Base-by-base conservation (phyloP, 2,329 filamentous ascomycete species). In the Delphinella strobiligena region DNA sequence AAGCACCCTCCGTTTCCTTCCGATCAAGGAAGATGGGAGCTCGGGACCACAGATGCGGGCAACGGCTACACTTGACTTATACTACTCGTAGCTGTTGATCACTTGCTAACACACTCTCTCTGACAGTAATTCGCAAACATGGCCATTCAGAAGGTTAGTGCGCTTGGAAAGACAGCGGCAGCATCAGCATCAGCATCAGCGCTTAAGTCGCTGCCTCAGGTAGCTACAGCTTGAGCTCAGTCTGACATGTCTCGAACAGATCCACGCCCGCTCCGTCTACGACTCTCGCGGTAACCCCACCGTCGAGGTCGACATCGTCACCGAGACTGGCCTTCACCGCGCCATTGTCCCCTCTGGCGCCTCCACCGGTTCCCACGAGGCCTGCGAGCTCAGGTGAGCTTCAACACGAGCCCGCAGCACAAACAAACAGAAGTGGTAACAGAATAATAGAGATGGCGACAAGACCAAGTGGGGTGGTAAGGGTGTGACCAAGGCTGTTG, bases 241-340 rank as follows among this genome's bases (percentile, higher is more conserved):
- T 7, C 22, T 27, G 22, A 27, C 53, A 98, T 98, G 91, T 72
- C 70, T 70, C 60, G 61, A 61, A 52, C 69, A 69, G 62, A 69
- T 71, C 56, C 67, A 71, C 63, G 66, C 67, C 49, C 67, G 91
- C 63, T 88, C 82, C 61, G 87, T 98, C 73, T 98, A 71, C 78
- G 91, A 98, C 78, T 96, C 91, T 66, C 89, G 91, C 54, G 78
- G 78, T 64, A 98, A 98, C 80, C 91, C 91, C 60, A 98, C 91
- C 62, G 89, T 95, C 61, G 89, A 96, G 76, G 89, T 96, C 59
- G 89, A 95, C 64, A 78, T 95, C 56, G 82, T 93, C 69, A 95
- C 88, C 55, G 86, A 93, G 72, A 93, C 83, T 56, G 89, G 89
- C 61, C 80, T 96, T 49, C 88, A 95, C 79, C 87, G 89, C 61